Percentiles rank a stretch among this genome's conserved stretches.
These are phyloP conservation scores for Diophrys sp. DNA, from an alignment of 73 alveolate genomes.

Conservation along the genomic window DNA sequence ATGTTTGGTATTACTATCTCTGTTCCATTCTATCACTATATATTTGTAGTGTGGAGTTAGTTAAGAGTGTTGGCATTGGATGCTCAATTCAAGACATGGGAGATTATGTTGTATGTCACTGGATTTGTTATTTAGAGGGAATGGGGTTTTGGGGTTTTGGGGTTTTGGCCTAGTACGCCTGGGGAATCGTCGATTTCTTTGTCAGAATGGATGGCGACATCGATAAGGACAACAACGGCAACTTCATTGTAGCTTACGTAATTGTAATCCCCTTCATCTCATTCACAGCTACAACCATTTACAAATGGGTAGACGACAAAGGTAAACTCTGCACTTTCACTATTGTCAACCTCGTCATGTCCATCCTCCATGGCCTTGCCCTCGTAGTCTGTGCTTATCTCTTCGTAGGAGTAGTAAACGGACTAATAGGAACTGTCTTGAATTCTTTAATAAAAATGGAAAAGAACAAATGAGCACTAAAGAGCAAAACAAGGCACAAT, in stretches of 20 bases:
- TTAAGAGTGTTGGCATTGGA: constrained; percentile 24
- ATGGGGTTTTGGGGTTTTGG: constrained; percentile 54
- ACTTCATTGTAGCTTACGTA: constrained; percentile 44
- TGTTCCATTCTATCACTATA: constrained; percentile 40
- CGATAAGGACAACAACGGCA: constrained; percentile 24
- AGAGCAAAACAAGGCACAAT: no score
- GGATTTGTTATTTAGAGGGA: constrained; percentile 14
- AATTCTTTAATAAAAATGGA: no score
- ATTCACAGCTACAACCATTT: constrained; percentile 19
- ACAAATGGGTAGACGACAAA: constrained; percentile 52
- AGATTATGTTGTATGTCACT: constrained; percentile 17
- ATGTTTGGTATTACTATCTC: constrained; percentile 41
- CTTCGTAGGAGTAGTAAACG: constrained; percentile 28
- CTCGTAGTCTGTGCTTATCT: constrained; percentile 38
- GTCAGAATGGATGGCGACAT: constrained; percentile 27
- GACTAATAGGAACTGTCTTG: no score
- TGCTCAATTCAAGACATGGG: constrained; percentile 12
- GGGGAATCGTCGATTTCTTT: constrained; percentile 45
- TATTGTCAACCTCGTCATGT: not conserved
- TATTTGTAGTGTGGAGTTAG: constrained; percentile 22
- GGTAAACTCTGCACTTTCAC: constrained; percentile 36
- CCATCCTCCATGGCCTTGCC: constrained; percentile 30
- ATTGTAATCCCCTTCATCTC: constrained; percentile 60
- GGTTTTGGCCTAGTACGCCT: constrained; percentile 14
- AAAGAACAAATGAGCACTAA: no score